Base-by-base conservation (phyloP, 768 basidiomycete species). In the Xerocomellus intermedius region DNA sequence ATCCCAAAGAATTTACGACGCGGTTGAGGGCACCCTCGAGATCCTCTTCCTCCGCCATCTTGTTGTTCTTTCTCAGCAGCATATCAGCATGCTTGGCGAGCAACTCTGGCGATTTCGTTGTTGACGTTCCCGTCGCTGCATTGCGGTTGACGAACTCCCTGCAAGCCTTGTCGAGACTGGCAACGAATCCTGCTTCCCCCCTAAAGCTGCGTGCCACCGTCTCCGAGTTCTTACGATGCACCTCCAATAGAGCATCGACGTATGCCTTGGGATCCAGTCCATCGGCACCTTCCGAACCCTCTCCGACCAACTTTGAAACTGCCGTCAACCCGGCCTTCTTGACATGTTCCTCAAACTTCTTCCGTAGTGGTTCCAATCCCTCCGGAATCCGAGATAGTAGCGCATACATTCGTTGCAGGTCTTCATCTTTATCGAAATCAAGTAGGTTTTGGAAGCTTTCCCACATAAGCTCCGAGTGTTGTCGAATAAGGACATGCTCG, bases 101-200 rank as follows among this genome's bases (percentile, higher is more conserved):
- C 45, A 98, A 73, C 67, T 98, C 96, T 1, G 96, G 94, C 6
- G 92, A 95, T 72, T 90, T 94, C 26, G 87, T 86, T 1, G 82
- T 78, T 2, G 88, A 89, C n/a, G 81, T 75, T 1, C 92, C 92
- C 14, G 94, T 95, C 8, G 91, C 92, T 47, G 86, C 83, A 69
- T 98, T 99, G 42, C 85, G 80, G 71, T 99, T 99, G 69, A 96
- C 92, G 69, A 94, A 98, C 66, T 94, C 93, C 64, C 92, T 79
- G 74, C 94, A 98, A 0, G 96, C 96, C 80, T 94, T 86, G 73
- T 98, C 96, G 49, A 98, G 76, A 70, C 88, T 89, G 2, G 92
- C 93, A 26, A 94, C 89, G 69, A 99, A 99, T 9, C 93, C 93
- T 24, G 91, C 85, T 68, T 98, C 94, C 28, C 91, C 94, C 57